These are phyloP conservation scores for Aquilaria yunnanensis DNA, from an alignment of 345 rosid genomes.

Conservation along the genomic window DNA sequence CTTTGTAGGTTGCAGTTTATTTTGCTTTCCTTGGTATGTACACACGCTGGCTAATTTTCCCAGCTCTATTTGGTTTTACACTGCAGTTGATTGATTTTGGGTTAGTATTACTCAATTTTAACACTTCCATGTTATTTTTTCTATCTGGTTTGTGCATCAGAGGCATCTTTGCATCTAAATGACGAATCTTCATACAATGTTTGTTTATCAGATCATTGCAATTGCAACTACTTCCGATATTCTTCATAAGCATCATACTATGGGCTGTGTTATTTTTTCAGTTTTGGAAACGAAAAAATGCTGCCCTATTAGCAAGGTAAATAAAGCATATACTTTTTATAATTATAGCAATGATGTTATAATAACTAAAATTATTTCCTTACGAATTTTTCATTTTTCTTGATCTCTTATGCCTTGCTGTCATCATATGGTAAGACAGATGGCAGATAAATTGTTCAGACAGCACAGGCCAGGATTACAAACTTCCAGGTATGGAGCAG, in stretches of 20 bases:
- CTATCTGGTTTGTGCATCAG: no score
- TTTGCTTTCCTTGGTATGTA: slow-evolving; percentile 90
- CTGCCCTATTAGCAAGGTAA: slow-evolving; percentile 75
- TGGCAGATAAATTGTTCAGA: slow-evolving; percentile 75
- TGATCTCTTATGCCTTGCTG: slow-evolving; percentile 1
- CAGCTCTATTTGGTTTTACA: slow-evolving; percentile 58
- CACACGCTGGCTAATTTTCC: slow-evolving; percentile 78
- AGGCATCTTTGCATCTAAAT: no score
- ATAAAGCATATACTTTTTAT: background rate
- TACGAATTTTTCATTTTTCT: background rate
- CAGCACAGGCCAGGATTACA: slow-evolving; percentile 52
- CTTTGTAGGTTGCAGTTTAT: slow-evolving; percentile 69
- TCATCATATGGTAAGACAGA: slow-evolving; percentile 27
- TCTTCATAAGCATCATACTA: slow-evolving; percentile 58
- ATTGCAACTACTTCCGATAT: slow-evolving; percentile 61
- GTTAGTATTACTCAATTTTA: slow-evolving; percentile 22
- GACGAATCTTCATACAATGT: background rate
- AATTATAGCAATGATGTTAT: background rate
- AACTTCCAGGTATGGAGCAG: slow-evolving; percentile 52
- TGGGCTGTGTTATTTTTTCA: slow-evolving; percentile 93
- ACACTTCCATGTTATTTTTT: no score
- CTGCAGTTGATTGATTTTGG: slow-evolving; percentile 74
- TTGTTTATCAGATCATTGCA: slow-evolving; percentile 55
- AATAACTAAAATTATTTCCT: background rate
- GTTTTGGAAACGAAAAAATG: slow-evolving; percentile 94